Evolutionary conservation across 192 early-diverging fungal genomes (phyloP).

Genomic region (Backusella mclennaniae): DNA sequence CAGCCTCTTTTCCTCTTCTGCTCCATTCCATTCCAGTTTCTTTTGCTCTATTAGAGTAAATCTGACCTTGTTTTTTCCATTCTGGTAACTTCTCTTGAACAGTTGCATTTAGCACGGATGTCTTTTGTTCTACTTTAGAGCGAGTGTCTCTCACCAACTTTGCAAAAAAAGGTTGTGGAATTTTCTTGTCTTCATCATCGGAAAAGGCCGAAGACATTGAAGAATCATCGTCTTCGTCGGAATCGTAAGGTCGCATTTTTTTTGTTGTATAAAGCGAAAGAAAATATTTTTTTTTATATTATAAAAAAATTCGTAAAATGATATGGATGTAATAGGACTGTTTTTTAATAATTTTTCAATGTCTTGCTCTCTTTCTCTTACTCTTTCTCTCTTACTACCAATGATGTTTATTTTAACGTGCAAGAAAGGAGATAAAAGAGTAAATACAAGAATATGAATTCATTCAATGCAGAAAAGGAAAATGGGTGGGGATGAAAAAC

Average conservation of each 20-base stretch:
- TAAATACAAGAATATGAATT: too few relatives aligned
- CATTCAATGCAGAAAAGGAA: too few relatives aligned
- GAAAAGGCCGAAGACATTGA: conserved; percentile 16
- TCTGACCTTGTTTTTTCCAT: conserved; percentile 32
- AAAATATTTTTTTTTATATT: neutral
- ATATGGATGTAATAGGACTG: neutral
- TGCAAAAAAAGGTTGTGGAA: conserved; percentile 16
- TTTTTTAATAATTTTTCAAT: neutral
- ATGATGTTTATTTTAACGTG: too few relatives aligned
- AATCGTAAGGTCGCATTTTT: neutral
- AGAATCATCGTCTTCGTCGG: conserved; percentile 2
- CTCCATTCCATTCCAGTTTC: conserved; percentile 41
- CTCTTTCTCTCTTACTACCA: too few relatives aligned
- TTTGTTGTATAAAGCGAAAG: neutral
- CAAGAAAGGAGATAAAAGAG: too few relatives aligned
- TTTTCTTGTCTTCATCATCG: neutral
- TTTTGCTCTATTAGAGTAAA: conserved; percentile 30
- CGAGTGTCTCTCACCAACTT: conserved; percentile 28
- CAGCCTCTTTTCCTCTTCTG: conserved; percentile 31
- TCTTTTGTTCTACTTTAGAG: conserved; percentile 27
- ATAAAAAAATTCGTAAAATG: neutral
- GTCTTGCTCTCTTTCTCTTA: too few relatives aligned
- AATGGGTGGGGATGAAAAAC: too few relatives aligned
- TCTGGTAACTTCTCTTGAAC: conserved; percentile 37
- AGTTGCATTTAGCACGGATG: conserved; percentile 29